Conservation (phyloP, 2,329 filamentous ascomycete genomes). For the Monilinia polystroma region DNA sequence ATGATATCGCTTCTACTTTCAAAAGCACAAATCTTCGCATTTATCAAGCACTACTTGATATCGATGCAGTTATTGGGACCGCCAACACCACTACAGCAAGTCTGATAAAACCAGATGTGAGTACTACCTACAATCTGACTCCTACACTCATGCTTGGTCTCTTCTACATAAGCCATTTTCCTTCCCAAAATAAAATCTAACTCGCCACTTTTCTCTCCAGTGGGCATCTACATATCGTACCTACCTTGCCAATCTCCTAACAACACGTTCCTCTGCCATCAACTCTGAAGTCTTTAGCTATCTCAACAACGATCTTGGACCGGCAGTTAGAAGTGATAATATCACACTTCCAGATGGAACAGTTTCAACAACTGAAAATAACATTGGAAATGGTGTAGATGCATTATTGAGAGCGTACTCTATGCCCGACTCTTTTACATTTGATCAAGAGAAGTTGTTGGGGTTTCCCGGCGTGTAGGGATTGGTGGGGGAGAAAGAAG, state of each 20-base stretch:
- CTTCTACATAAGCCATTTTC: background rate
- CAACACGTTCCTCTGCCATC: background rate
- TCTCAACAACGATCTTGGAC: constrained; percentile 18
- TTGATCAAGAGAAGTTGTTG: background rate
- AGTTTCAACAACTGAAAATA: background rate
- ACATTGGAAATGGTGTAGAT: background rate
- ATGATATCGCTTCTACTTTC: background rate
- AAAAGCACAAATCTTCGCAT: constrained; percentile 5
- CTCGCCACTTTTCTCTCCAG: background rate
- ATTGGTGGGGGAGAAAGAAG: background rate
- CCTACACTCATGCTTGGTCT: too few species aligned
- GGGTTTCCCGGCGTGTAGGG: background rate
- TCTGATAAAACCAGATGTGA: constrained; percentile 9
- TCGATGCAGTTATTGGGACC: constrained; percentile 1
- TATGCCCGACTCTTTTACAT: constrained; percentile 1
- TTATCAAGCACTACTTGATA: constrained; percentile 14
- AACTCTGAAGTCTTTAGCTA: background rate
- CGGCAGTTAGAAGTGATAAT: background rate
- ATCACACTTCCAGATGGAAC: constrained; percentile 9
- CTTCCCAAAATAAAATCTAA: background rate
- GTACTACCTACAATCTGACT: background rate
- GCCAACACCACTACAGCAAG: background rate
- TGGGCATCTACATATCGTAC: constrained; percentile 3
- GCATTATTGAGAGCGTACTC: constrained; percentile 1
- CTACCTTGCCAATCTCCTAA: constrained; percentile 11